Percentiles rank a stretch among this genome's conserved stretches.
These are phyloP conservation scores for Rhodosporidiobolus sp. DNA, from an alignment of 768 basidiomycete species.

Conservation along the genomic window DNA sequence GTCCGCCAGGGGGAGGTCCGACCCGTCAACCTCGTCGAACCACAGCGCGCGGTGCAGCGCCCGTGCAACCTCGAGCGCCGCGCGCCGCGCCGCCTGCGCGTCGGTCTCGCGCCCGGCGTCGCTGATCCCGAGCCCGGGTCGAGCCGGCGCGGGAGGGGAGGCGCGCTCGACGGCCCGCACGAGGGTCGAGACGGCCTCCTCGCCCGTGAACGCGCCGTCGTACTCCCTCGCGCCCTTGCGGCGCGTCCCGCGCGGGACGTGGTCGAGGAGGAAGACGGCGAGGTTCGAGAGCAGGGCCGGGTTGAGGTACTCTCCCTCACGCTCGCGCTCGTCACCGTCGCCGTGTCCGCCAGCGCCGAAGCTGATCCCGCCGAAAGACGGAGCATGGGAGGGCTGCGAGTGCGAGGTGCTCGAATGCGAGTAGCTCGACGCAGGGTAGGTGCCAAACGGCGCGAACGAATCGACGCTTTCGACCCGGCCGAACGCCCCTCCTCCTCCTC, in stretches of 20 bases:
- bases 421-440: not conserved
- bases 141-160: too few relatives aligned
- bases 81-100: constrained; percentile 53
- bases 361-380: too few relatives aligned
- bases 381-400: not conserved
- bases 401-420: too few relatives aligned
- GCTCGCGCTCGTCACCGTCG: too few relatives aligned
- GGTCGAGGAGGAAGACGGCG: constrained; percentile 82
- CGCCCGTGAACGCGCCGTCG: constrained; percentile 78
- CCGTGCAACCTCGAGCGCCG: constrained; percentile 81
- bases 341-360: too few relatives aligned
- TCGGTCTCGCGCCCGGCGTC: too few relatives aligned
- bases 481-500: too few relatives aligned
- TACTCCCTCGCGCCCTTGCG: constrained; percentile 92
- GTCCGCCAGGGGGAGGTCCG: constrained; percentile 64
- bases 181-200: constrained; percentile 69
- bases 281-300: constrained; percentile 82
- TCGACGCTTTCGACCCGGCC: not conserved
- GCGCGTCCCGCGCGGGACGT: constrained; percentile 79
- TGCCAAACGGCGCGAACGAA: not conserved
- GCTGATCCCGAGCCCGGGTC: not conserved
- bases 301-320: constrained; percentile 57
- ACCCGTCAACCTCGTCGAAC: constrained; percentile 96
- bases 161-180: constrained; percentile 62
- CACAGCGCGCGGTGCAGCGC: constrained; percentile 88